A percentile compares a stretch with the other conserved stretches of the same genome.
phyloP scores from a whole-genome alignment of 805 yeast species.

The Brettanomyces anomalus region DNA sequence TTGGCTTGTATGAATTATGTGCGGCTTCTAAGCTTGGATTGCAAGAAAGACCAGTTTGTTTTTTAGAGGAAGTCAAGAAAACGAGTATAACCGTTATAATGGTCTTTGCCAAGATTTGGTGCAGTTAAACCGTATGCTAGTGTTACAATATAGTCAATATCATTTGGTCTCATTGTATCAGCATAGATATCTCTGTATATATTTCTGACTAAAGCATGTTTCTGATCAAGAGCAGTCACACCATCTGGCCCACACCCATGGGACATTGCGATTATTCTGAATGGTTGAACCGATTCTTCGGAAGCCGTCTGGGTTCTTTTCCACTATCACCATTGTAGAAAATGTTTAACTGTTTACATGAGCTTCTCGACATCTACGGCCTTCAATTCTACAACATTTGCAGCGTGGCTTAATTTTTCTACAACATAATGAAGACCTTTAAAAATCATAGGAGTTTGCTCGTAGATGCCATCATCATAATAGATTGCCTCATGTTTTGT shows the following conservation, averaged over 20 bases:
- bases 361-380: slow-evolving; percentile 46
- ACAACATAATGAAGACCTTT: slow-evolving; percentile 37
- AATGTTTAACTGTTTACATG: slow-evolving; percentile 39
- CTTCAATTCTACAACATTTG: slow-evolving; percentile 40
- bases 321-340: slow-evolving; percentile 54
- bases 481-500: slow-evolving; percentile 36
- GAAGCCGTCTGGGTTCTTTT: slow-evolving; percentile 26
- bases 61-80: slow-evolving; percentile 58
- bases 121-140: slow-evolving; percentile 61
- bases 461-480: slow-evolving; percentile 37
- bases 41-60: slow-evolving; percentile 47
- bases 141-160: slow-evolving; percentile 48
- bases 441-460: slow-evolving; percentile 36
- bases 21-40: slow-evolving; percentile 24
- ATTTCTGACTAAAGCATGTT: slow-evolving; percentile 41
- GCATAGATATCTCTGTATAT: slow-evolving; percentile 40
- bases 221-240: slow-evolving; percentile 35
- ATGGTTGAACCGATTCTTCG: slow-evolving; percentile 56
- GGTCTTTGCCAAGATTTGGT: slow-evolving; percentile 45
- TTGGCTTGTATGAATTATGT: slow-evolving; percentile 10
- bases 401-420: slow-evolving; percentile 43
- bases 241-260: slow-evolving; percentile 47
- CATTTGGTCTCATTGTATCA: slow-evolving; percentile 35
- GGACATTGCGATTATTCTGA: slow-evolving; percentile 42
- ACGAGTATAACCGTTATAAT: slow-evolving; percentile 69